Evolutionary conservation across 352 stramenopile genomes (phyloP).

Genomic region (Globisporangium paroecandrum): DNA sequence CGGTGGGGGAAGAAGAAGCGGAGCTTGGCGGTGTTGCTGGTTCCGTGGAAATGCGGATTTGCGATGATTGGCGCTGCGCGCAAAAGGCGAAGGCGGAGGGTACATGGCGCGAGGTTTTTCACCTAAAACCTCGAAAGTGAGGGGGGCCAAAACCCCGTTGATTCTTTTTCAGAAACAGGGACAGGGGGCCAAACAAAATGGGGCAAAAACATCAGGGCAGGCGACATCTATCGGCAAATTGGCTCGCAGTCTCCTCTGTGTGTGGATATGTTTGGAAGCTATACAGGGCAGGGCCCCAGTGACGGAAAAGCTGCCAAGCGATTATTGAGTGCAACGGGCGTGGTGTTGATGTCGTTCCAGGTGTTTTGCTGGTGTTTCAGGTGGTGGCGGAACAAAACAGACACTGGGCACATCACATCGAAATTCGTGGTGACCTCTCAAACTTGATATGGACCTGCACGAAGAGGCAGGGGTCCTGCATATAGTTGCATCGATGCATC

Average conservation of each 20-base stretch:
- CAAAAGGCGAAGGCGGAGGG: background rate
- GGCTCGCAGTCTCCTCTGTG: background rate
- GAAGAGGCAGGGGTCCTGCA: background rate
- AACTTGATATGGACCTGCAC: conserved; percentile 1
- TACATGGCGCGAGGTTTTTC: background rate
- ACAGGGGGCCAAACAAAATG: conserved; percentile 15
- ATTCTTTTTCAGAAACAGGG: conserved; percentile 1
- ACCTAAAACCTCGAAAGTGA: background rate
- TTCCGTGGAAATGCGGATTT: conserved; percentile 20
- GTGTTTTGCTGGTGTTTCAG: background rate
- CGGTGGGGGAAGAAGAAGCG: background rate
- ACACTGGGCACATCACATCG: background rate
- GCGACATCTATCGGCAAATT: conserved; percentile 26
- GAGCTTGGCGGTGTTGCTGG: conserved; percentile 5
- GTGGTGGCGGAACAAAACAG: background rate
- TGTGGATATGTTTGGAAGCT: background rate
- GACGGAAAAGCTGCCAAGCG: background rate
- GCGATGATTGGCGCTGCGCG: conserved; percentile 11
- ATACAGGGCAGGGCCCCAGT: background rate
- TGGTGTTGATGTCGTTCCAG: background rate
- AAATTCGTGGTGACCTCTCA: conserved; percentile 1
- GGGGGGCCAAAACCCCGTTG: conserved; percentile 6
- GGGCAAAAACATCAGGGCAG: conserved; percentile 9
- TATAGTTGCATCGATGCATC: background rate
- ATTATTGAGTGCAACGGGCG: too few species aligned